Evolutionary conservation across 208 protist genomes (phyloP).

Genomic region (Angomonas deanei): DNA sequence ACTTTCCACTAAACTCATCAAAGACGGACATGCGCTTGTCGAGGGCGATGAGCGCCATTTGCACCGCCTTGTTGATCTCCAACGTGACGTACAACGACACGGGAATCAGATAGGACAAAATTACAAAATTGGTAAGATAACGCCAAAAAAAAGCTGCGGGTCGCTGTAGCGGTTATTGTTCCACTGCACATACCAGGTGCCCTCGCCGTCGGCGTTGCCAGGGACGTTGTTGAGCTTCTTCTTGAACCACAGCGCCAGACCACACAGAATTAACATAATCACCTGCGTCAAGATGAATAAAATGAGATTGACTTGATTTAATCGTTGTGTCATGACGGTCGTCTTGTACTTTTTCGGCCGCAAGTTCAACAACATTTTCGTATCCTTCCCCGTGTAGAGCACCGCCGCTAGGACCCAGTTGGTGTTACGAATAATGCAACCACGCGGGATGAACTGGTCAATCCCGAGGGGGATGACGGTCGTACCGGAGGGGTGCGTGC

Average conservation of each 20-base stretch:
- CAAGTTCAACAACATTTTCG: constrained; percentile 87
- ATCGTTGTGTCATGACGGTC: constrained; percentile 44
- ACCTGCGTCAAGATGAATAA: constrained; percentile 63
- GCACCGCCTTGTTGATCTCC: constrained; percentile 82
- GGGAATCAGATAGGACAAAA: constrained; percentile 83
- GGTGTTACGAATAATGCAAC: constrained; percentile 87
- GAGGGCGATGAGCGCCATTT: constrained; percentile 67
- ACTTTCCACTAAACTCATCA: constrained; percentile 51
- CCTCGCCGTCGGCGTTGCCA: constrained; percentile 15
- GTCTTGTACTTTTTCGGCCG: constrained; percentile 50
- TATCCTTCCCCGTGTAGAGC: constrained; percentile 84
- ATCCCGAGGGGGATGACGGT: constrained; percentile 49
- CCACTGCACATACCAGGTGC: constrained; percentile 74
- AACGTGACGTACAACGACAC: constrained; percentile 87
- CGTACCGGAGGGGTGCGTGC: neutral
- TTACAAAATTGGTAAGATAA: constrained; percentile 83
- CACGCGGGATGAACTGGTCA: constrained; percentile 85
- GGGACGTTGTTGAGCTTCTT: constrained; percentile 18
- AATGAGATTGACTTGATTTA: constrained; percentile 81
- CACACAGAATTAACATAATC: constrained; percentile 50
- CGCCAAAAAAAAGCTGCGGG: constrained; percentile 45
- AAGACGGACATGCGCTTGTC: constrained; percentile 74
- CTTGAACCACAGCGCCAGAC: constrained; percentile 39
- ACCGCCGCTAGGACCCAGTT: constrained; percentile 78
- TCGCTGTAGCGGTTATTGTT: constrained; percentile 35